Evolutionary conservation across 768 basidiomycete species (phyloP), one percentile per base, ranked within the genome.

Genomic region (Floccularia luteovirens): DNA sequence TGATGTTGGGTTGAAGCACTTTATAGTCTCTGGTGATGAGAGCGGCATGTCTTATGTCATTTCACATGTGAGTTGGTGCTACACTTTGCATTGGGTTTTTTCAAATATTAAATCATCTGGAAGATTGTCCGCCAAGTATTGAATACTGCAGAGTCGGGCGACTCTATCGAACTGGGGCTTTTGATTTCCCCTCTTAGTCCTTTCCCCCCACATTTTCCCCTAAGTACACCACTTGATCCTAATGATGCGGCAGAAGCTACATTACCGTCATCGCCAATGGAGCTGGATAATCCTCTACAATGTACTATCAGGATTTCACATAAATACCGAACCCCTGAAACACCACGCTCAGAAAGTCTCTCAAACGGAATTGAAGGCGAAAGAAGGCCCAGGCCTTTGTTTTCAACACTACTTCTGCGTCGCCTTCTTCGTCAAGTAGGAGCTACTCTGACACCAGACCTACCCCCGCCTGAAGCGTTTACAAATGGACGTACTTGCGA

Each of bases 91-190:
- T 38, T 19, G 20, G 21, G 38, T 46, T 31, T 16, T 24, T 28
- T 28, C 8, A 8, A 28, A 31, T 19, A 22, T 41, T 44, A 35
- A 28, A n/a, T 27, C 38, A 42, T 38, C 24, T 27, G 39, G 27
- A 52, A 96, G 92, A 72, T 92, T 45, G 62, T 90, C 38, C 85
- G 90, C 22, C 93, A 93, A 69, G 68, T 94, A 30, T 61, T 97
- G 28, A 64, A 65, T 31, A 76, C 78, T 23, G 69, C 87, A n/a
- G 64, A 65, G 34, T 64, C 56, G 24, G 88, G 88, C 11, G 93
- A 96, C 55, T 79, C 84, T 24, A 74, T 97, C 33, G 91, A 94
- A 53, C 60, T 96, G 41, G 90, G 93, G 5, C 72, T 97, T 16
- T 71, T 75, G 44, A 64, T 88, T 27, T 50, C 43, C 22, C 53